Base-by-base conservation (phyloP, 164 flowering plant species). In the Tinospora cordifolia region DNA sequence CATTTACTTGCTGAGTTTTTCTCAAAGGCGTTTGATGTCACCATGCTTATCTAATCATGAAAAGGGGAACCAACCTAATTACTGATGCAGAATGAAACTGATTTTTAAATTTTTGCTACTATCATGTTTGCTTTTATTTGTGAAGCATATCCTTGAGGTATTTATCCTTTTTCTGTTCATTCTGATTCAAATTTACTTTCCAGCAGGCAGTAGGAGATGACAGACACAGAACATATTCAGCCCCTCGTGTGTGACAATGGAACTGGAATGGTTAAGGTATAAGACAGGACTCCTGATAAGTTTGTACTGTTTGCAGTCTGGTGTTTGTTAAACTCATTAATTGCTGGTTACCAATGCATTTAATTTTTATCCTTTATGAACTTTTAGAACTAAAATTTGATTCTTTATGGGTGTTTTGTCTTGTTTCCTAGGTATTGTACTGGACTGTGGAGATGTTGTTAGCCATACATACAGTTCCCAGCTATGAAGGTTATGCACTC, bases 371-470 rank as follows among this genome's bases (percentile, higher is more conserved):
- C 4, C 36, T n/a, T 34, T 34, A 30, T 8, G 21, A 30, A 17
- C 44, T 19, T 39, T 19, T 2, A 25, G 15, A 19, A 22, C 21
- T 63, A 63, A 21, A 13, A 15, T 30, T 19, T 30, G 8, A 64
- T 64, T 25, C 22, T 17, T 51, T 49, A 9, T 10, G 24, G 38
- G 25, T 25, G n/a, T 12, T 24, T 26, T 19, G 38, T 26, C 44
- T 65, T 59, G n/a, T 68, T 39, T 30, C 68, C 47, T 67, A 78
- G 82, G 82, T 80, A 80, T 80, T 75, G 82, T 80, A 41, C 69
- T 80, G 69, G 82, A 80, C 69, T 80, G 80, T 24, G 80, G 82
- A 54, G 82, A 80, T 80, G 82, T 80, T 77, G 82, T 80, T 51
- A 80, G 82, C 70, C 82, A 80, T 71, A 80, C 82, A 80, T 71